phyloP scores from a whole-genome alignment of 257 asterid genomes.

The Fraxinus quadrangulata region DNA sequence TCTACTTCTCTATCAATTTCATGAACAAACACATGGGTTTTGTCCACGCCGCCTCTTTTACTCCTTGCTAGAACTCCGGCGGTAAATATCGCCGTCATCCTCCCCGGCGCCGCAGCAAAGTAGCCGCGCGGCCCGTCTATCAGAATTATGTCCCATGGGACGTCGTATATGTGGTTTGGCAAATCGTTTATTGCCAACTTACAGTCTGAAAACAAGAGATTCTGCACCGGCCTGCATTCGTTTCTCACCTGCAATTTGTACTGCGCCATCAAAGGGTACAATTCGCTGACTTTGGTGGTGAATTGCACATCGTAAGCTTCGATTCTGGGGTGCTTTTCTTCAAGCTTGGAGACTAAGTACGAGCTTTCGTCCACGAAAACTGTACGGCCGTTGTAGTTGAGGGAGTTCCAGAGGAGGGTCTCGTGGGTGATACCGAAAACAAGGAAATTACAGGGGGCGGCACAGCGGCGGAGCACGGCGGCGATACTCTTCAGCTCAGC shows the following conservation, averaged over 20 bases:
- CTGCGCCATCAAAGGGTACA: slow-evolving; percentile 51
- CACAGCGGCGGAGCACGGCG: slow-evolving; percentile 63
- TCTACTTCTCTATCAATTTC: slow-evolving; percentile 67
- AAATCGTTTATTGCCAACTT: slow-evolving; percentile 71
- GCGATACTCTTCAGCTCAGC: slow-evolving; percentile 55
- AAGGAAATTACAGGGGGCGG: slow-evolving; percentile 69
- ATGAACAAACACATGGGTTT: slow-evolving; percentile 76
- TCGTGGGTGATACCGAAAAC: slow-evolving; percentile 81
- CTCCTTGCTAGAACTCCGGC: slow-evolving; percentile 84
- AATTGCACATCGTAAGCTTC: slow-evolving; percentile 80
- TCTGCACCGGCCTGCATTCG: slow-evolving; percentile 76
- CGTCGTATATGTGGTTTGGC: slow-evolving; percentile 87
- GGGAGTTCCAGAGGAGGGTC: slow-evolving; percentile 74
- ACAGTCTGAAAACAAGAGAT: slow-evolving; percentile 81
- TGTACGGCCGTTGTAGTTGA: slow-evolving; percentile 76
- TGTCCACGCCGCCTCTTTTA: slow-evolving; percentile 47
- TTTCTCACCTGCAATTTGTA: slow-evolving; percentile 36
- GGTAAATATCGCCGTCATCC: slow-evolving; percentile 72
- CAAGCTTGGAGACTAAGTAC: slow-evolving; percentile 48
- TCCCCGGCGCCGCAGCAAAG: slow-evolving; percentile 57
- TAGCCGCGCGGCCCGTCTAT: slow-evolving; percentile 78
- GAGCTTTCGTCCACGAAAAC: slow-evolving; percentile 71
- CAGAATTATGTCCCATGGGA: slow-evolving; percentile 75
- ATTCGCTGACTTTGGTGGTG: slow-evolving; percentile 65
- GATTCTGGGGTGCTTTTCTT: slow-evolving; percentile 53